Conservation (phyloP, 441 rosid species). For the Croton setiger region DNA sequence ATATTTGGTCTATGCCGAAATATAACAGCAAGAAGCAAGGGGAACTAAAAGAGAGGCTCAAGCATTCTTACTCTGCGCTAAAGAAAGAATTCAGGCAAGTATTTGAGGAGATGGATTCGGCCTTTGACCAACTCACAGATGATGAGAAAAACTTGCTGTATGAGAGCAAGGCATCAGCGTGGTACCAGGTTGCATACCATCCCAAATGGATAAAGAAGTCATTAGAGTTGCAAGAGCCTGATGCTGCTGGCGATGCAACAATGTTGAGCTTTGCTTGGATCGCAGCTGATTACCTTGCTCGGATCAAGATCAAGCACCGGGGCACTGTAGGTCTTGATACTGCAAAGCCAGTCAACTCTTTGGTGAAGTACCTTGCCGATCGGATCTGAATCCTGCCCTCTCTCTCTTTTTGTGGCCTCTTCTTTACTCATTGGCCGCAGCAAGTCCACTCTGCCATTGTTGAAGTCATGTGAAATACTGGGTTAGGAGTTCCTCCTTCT, state of each 20-base stretch:
- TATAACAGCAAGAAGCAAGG: constrained; percentile 64
- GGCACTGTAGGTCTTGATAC: constrained; percentile 36
- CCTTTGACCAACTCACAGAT: constrained; percentile 43
- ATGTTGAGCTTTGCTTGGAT: constrained; percentile 93
- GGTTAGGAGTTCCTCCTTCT: background rate
- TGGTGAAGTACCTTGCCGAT: constrained; percentile 58
- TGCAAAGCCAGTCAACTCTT: constrained; percentile 55
- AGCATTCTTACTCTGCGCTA: constrained; percentile 57
- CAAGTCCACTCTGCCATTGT: constrained; percentile 86
- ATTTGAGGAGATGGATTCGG: constrained; percentile 47
- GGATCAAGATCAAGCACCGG: constrained; percentile 52
- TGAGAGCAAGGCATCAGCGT: constrained; percentile 85
- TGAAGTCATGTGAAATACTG: background rate
- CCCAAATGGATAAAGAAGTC: constrained; percentile 65
- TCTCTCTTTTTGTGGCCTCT: background rate
- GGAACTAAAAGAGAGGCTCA: constrained; percentile 68
- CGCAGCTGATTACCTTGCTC: constrained; percentile 79
- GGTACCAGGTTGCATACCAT: constrained; percentile 87
- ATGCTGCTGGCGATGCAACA: constrained; percentile 28
- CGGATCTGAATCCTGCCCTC: constrained; percentile 26
- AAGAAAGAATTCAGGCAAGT: constrained; percentile 69
- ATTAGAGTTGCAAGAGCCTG: constrained; percentile 41
- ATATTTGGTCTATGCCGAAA: constrained; percentile 89
- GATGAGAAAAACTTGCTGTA: constrained; percentile 53
- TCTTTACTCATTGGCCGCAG: constrained; percentile 36